These are phyloP conservation scores for Lizonia empirigonia DNA, from an alignment of 2,329 filamentous ascomycete genomes.

Conservation along the genomic window DNA sequence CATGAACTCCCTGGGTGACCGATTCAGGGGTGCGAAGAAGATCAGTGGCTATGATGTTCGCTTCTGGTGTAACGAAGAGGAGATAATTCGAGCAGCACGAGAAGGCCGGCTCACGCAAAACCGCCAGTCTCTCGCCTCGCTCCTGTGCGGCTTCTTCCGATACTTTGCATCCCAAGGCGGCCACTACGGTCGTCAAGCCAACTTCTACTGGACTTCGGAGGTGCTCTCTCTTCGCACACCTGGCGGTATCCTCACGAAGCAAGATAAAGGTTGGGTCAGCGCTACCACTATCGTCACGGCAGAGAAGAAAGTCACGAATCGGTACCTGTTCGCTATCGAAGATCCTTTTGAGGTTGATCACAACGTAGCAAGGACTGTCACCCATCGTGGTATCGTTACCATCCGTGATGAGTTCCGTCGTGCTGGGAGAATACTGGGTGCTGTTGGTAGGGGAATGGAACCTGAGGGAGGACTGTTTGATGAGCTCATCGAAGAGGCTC, in stretches of 20 bases:
- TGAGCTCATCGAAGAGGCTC: slow-evolving; percentile 34
- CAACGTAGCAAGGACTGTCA: slow-evolving; percentile 87
- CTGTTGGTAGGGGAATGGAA: slow-evolving; percentile 30
- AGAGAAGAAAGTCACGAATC: slow-evolving; percentile 72
- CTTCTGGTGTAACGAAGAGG: slow-evolving; percentile 77
- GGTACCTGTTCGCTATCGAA: slow-evolving; percentile 87
- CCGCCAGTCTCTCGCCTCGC: slow-evolving; percentile 68
- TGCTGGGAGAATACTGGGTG: slow-evolving; percentile 68
- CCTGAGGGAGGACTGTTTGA: slow-evolving; percentile 47
- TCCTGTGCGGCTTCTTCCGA: slow-evolving; percentile 85
- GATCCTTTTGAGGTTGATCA: slow-evolving; percentile 89
- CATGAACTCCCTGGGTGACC: slow-evolving; percentile 37
- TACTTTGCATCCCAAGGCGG: slow-evolving; percentile 71
- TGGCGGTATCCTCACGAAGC: slow-evolving; percentile 74
- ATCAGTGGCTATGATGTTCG: slow-evolving; percentile 72
- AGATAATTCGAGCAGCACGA: slow-evolving; percentile 67
- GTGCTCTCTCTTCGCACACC: slow-evolving; percentile 77
- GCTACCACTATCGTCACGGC: slow-evolving; percentile 71
- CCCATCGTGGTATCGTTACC: slow-evolving; percentile 77
- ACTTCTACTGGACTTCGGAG: slow-evolving; percentile 81
- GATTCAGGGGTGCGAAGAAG: slow-evolving; percentile 48
- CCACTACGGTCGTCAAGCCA: slow-evolving; percentile 49
- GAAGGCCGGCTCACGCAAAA: slow-evolving; percentile 70
- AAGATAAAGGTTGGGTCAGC: slow-evolving; percentile 84
- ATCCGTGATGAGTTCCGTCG: slow-evolving; percentile 85